Conservation (phyloP, 1,284 basidiomycete genomes). For the Xerocomus amazonicus region DNA sequence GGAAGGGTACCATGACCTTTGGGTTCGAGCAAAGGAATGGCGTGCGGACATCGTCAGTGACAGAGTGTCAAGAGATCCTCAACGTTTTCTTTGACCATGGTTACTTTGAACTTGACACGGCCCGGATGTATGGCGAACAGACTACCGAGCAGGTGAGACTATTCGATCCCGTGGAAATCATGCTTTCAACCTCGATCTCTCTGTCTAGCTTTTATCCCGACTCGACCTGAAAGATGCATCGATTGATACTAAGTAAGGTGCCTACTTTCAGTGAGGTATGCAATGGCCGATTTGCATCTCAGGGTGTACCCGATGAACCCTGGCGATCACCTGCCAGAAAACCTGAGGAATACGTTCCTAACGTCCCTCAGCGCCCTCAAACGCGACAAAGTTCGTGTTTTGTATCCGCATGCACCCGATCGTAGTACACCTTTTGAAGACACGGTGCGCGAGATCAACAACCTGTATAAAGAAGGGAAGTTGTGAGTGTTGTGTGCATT, state of each 20-base stretch:
- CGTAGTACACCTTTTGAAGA: constrained; percentile 45
- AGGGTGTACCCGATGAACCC: constrained; percentile 36
- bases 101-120: constrained; percentile 48
- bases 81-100: constrained; percentile 44
- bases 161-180: too few relatives aligned
- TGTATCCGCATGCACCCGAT: constrained; percentile 54
- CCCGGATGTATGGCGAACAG: constrained; percentile 46
- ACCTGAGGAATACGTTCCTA: constrained; percentile 33
- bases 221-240: constrained; percentile 41
- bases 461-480: constrained; percentile 39
- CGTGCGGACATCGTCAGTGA: constrained; percentile 37
- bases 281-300: not conserved
- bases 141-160: constrained; percentile 46
- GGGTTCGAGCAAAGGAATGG: constrained; percentile 43
- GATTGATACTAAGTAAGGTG: constrained; percentile 48
- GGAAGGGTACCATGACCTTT: constrained; percentile 50
- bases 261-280: not conserved
- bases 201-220: constrained; percentile 38
- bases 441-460: constrained; percentile 46
- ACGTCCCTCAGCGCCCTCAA: constrained; percentile 33
- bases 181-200: not conserved
- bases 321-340: constrained; percentile 32
- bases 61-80: constrained; percentile 44
- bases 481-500: constrained; percentile 26
- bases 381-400: constrained; percentile 35